Evolutionary conservation across 2,329 filamentous ascomycete genomes (phyloP), one percentile per base, ranked within the genome.

Genomic region (Alternaria solani): DNA sequence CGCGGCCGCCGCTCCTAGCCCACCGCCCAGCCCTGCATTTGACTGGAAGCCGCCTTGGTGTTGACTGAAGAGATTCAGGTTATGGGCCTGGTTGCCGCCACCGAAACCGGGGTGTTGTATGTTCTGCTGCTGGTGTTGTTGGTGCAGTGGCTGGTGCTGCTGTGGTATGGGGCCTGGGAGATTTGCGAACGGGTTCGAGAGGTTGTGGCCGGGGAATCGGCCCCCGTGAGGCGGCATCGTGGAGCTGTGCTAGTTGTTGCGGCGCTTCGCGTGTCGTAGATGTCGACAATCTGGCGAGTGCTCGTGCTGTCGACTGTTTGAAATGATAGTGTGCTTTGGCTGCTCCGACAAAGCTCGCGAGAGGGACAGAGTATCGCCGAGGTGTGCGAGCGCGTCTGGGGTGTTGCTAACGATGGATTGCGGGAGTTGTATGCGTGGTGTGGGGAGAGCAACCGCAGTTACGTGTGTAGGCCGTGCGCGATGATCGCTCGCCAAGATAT

Each of bases 101-200:
- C 73, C 87, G 77, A 95, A 96, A 57, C 85, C 86, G 51, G 91
- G 88, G 75, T 91, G 91, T 61, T 85, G 84, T 57, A 94, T 82
- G 46, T 83, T 85, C 55, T 86, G 85, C 63, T 82, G 70, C 80
- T 84, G 81, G 59, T 82, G 82, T 57, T 78, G 74, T 63, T 82
- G 70, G 80, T 84, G 81, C 59, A 82, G 81, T 58, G 78, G 72
- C 36, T 67, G 61, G 49, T 64, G 64, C 48, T 66, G 69, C 47
- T 70, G 69, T 47, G 65, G 66, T 18, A 68, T 64, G 64, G 77
- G 81, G 67, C 85, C 85, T 53, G 68, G 68, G 46, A 87, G 79
- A 67, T 87, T 84, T 46, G 83, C 79, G 75, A 89, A 89, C 26
- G 87, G 86, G 65, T 85, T 86, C 44, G 83, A 86, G 65, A 87